Percentiles rank a stretch among this genome's conserved stretches.
phyloP scores from a whole-genome alignment of 805 yeast species.

The Lipomyces mesembrius region DNA sequence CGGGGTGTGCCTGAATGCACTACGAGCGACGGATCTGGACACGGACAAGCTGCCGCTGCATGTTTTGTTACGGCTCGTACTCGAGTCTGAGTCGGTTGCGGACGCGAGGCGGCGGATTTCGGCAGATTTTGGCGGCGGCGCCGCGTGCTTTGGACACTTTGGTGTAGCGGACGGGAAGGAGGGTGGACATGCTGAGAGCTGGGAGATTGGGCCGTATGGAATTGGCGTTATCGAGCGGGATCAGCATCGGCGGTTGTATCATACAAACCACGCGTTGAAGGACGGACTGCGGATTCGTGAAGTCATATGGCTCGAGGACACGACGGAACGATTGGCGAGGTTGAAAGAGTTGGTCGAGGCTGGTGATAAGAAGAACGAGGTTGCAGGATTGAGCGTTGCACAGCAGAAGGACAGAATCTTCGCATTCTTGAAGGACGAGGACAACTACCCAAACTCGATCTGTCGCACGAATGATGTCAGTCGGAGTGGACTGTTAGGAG shows the following conservation, averaged over 20 bases:
- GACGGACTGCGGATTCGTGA: conserved; percentile 24
- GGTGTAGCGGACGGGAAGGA: conserved; percentile 34
- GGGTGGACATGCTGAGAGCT: conserved; percentile 28
- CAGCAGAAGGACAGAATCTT: conserved; percentile 31
- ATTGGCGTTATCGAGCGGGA: conserved; percentile 22
- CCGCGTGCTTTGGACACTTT: conserved; percentile 36
- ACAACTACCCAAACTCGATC: conserved; percentile 41
- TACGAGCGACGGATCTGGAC: conserved; percentile 44
- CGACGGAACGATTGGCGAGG: conserved; percentile 27
- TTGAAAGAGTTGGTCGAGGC: conserved; percentile 20
- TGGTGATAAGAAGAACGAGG: conserved; percentile 8
- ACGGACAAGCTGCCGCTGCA: conserved; percentile 48
- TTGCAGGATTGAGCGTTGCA: conserved; percentile 3
- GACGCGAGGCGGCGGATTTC: conserved; percentile 37
- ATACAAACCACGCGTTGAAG: conserved; percentile 32
- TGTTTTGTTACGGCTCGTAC: conserved; percentile 46
- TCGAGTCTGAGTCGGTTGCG: conserved; percentile 42
- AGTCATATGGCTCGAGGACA: conserved; percentile 34
- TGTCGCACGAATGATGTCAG: conserved; percentile 38
- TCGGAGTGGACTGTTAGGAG: conserved; percentile 33
- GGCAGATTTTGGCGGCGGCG: conserved; percentile 24
- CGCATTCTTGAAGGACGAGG: conserved; percentile 37
- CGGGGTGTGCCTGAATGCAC: conserved; percentile 46
- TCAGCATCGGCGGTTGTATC: conserved; percentile 23
- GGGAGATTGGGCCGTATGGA: conserved; percentile 37